phyloP scores from a whole-genome alignment of 2,329 filamentous ascomycete species.

The Fusarium abutilonis region DNA sequence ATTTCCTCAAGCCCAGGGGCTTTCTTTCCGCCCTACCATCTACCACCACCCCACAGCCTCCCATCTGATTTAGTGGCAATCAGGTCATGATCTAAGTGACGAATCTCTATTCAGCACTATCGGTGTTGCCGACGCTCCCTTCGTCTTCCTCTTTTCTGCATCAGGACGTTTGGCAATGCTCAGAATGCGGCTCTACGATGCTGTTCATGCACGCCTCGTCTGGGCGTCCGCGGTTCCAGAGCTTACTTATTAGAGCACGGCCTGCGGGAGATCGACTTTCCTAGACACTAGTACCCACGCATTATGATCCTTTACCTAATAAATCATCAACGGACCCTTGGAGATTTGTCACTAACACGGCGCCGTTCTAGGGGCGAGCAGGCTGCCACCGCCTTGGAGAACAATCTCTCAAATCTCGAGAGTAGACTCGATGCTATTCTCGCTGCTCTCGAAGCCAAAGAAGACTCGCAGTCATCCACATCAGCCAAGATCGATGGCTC shows the following conservation, averaged over 20 bases:
- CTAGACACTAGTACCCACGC: neutral
- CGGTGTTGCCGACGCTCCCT: constrained; percentile 18
- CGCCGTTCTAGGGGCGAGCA: constrained; percentile 60
- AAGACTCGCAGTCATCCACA: constrained; percentile 8
- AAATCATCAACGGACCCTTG: neutral
- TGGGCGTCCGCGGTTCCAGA: neutral
- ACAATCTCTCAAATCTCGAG: constrained; percentile 62
- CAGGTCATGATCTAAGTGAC: neutral
- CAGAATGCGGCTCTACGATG: neutral
- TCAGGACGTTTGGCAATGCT: constrained; percentile 1
- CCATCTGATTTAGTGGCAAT: neutral
- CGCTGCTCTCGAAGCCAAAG: constrained; percentile 55
- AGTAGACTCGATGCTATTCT: constrained; percentile 65
- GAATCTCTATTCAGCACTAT: constrained; percentile 3
- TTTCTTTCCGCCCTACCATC: constrained; percentile 1
- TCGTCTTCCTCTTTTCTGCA: neutral
- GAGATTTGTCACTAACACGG: constrained; percentile 30
- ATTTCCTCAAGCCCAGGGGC: neutral
- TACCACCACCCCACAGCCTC: neutral
- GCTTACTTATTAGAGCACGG: neutral
- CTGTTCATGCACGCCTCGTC: neutral
- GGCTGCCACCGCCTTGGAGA: constrained; percentile 62
- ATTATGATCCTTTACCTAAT: neutral
- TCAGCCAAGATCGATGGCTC: neutral
- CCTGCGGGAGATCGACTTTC: constrained; percentile 11